These are phyloP conservation scores for Vanrija sp. DNA, from an alignment of 1,284 basidiomycete genomes.

Conservation along the genomic window DNA sequence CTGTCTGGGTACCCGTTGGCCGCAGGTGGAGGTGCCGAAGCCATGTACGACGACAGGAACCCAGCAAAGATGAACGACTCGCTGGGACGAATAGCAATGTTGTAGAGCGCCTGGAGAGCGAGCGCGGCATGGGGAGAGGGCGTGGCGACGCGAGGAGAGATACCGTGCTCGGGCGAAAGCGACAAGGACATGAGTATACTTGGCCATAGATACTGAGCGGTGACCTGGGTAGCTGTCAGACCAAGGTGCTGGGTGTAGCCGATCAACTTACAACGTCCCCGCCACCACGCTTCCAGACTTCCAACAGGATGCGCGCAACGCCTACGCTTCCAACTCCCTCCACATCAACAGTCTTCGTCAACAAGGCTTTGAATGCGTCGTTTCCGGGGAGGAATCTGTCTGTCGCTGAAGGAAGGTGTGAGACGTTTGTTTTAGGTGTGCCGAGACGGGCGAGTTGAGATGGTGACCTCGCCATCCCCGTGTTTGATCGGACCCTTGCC, in stretches of 20 bases:
- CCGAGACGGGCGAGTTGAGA: too few relatives aligned
- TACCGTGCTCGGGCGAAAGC: constrained; percentile 13
- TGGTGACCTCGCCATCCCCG: too few relatives aligned
- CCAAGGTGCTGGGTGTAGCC: not conserved
- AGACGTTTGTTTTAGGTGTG: too few relatives aligned
- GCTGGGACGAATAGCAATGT: constrained; percentile 36
- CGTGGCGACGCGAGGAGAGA: constrained; percentile 18
- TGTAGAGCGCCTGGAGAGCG: constrained; percentile 39
- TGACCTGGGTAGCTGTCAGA: constrained; percentile 23
- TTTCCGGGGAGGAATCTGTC: not conserved
- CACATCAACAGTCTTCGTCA: constrained; percentile 37
- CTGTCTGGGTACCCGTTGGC: constrained; percentile 10
- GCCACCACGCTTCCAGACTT: constrained; percentile 44
- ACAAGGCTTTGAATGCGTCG: constrained; percentile 26
- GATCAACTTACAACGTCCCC: constrained; percentile 33
- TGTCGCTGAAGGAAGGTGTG: too few relatives aligned
- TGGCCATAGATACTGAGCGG: constrained; percentile 35
- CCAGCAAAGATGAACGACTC: constrained; percentile 41
- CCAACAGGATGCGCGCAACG: constrained; percentile 32
- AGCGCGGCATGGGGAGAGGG: constrained; percentile 25
- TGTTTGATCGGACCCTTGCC: too few relatives aligned
- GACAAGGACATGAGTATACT: constrained; percentile 37
- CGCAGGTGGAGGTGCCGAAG: not conserved
- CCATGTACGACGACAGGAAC: constrained; percentile 28
- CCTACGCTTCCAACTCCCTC: constrained; percentile 40